Evolutionary conservation across 2,329 filamentous ascomycete genomes (phyloP).

Genomic region (Aotearoamyces nothofagi): DNA sequence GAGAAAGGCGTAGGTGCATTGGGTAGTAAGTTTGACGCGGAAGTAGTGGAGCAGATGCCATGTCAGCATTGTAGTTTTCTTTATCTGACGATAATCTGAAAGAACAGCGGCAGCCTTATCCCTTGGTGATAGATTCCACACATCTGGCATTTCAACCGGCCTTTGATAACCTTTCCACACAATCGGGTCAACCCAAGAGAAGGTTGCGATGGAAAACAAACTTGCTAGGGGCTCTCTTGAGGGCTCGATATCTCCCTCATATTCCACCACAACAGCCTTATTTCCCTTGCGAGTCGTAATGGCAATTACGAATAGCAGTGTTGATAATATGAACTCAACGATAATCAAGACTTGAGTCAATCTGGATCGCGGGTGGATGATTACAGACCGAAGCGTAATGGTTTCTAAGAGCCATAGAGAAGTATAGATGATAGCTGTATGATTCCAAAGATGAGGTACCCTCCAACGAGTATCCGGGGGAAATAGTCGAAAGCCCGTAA

Average conservation of each 20-base stretch:
- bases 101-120: constrained; percentile 79
- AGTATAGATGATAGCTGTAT: constrained; percentile 74
- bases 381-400: constrained; percentile 67
- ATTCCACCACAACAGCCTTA: constrained; percentile 73
- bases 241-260: constrained; percentile 77
- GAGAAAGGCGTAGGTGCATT: constrained; percentile 67
- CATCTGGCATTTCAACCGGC: constrained; percentile 65
- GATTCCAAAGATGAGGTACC: constrained; percentile 73
- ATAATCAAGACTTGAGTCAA: constrained; percentile 50
- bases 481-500: constrained; percentile 59
- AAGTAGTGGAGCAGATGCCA: constrained; percentile 79
- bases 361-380: constrained; percentile 60
- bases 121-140: constrained; percentile 81
- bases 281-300: constrained; percentile 83
- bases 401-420: constrained; percentile 67
- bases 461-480: constrained; percentile 48
- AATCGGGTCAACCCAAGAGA: constrained; percentile 80
- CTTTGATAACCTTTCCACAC: constrained; percentile 81
- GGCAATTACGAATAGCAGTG: constrained; percentile 60
- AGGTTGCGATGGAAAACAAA: constrained; percentile 74
- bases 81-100: constrained; percentile 68
- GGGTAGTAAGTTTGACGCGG: constrained; percentile 56
- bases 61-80: constrained; percentile 65
- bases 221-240: constrained; percentile 80
- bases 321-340: constrained; percentile 58